These are phyloP conservation scores for Trichoderma asperellum DNA, from an alignment of 2,329 filamentous ascomycete species.

Conservation along the genomic window DNA sequence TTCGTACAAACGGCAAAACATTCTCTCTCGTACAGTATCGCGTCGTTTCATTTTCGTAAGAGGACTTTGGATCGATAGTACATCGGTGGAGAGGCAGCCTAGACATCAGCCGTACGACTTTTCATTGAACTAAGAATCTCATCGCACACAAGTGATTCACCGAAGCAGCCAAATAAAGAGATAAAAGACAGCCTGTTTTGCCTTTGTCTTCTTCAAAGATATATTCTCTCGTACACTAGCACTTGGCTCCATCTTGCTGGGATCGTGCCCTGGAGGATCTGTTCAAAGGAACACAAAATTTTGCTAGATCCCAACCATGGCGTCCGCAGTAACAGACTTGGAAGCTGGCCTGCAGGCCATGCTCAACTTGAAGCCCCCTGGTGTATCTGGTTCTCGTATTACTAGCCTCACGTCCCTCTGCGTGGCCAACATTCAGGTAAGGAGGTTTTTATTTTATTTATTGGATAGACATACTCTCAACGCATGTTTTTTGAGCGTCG, in stretches of 20 bases:
- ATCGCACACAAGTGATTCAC: conserved; percentile 29
- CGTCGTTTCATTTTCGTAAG: conserved; percentile 28
- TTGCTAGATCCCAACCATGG: conserved; percentile 63
- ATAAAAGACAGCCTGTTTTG: conserved; percentile 15
- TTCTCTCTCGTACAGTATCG: conserved; percentile 28
- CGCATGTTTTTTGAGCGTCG: not conserved
- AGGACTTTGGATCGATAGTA: conserved; percentile 27
- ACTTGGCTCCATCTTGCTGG: conserved; percentile 8
- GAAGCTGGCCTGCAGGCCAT: conserved; percentile 90
- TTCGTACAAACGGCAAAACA: conserved; percentile 31
- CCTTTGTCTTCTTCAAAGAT: conserved; percentile 13
- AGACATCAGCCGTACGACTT: conserved; percentile 27
- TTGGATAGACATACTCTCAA: not conserved
- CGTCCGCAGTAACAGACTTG: conserved; percentile 86
- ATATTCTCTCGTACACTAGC: conserved; percentile 22
- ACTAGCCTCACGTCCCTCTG: conserved; percentile 83
- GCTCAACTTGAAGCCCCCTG: conserved; percentile 87
- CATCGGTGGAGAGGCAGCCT: conserved; percentile 21
- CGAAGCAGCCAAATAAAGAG: conserved; percentile 14
- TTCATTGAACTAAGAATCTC: conserved; percentile 25
- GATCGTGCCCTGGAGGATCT: conserved; percentile 14
- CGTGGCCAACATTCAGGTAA: conserved; percentile 87
- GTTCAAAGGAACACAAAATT: not conserved
- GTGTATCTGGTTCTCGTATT: conserved; percentile 92
- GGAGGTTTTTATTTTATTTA: not conserved